Percentiles rank a stretch among this genome's conserved stretches.
These are phyloP conservation scores for Parafenestella ontariensis DNA, from an alignment of 2,329 filamentous ascomycete genomes.

Conservation along the genomic window DNA sequence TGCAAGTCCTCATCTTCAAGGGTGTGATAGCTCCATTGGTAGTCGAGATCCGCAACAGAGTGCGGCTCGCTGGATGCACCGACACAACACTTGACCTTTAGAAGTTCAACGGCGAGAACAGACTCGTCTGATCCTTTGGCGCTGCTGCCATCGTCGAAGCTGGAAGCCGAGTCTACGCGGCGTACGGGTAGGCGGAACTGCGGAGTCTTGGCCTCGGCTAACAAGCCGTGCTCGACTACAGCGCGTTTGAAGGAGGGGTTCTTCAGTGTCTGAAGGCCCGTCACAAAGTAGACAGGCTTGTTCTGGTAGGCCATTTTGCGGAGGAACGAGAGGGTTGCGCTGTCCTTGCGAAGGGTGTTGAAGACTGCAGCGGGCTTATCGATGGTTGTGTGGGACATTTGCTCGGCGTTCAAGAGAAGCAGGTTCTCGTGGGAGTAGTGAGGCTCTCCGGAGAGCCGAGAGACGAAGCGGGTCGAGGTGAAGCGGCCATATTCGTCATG, in stretches of 20 bases:
- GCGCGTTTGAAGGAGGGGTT: slow-evolving; percentile 28
- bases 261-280: slow-evolving; percentile 56
- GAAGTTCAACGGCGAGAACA: slow-evolving; percentile 31
- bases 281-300: slow-evolving; percentile 51
- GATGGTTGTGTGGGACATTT: slow-evolving; percentile 23
- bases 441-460: slow-evolving; percentile 5
- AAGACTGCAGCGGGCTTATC: slow-evolving; percentile 27
- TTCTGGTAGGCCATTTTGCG: slow-evolving; percentile 52
- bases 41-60: slow-evolving; percentile 35
- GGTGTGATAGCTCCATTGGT: slow-evolving; percentile 35
- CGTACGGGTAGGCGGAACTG: slow-evolving; percentile 24
- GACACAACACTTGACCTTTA: slow-evolving; percentile 35
- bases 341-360: slow-evolving; percentile 28
- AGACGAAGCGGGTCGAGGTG: slow-evolving; percentile 14
- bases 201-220: slow-evolving; percentile 13
- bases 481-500: slow-evolving; percentile 33
- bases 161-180: slow-evolving; percentile 28
- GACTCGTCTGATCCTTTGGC: slow-evolving; percentile 11
- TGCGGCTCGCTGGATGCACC: slow-evolving; percentile 35
- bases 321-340: slow-evolving; percentile 27
- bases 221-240: slow-evolving; percentile 11
- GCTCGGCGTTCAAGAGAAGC: slow-evolving; percentile 26
- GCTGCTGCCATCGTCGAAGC: slow-evolving; percentile 2
- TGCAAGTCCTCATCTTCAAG: slow-evolving; percentile 30
- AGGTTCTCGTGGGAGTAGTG: slow-evolving; percentile 12